These are phyloP conservation scores for Heritiera fomes DNA, from an alignment of 345 rosid species.

Conservation along the genomic window DNA sequence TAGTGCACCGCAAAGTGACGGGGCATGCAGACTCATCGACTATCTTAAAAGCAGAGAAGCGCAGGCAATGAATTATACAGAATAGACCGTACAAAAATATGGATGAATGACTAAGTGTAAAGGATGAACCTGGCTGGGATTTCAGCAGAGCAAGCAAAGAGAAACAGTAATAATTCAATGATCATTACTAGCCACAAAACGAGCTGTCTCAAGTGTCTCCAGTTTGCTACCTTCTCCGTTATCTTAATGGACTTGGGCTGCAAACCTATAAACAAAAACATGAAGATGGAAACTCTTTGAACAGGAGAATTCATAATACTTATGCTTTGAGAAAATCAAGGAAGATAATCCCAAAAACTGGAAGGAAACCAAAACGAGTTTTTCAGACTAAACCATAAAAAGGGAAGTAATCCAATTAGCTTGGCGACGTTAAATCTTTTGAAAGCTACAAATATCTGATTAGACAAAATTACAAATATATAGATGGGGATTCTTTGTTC, in stretches of 20 bases:
- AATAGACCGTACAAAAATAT: not conserved
- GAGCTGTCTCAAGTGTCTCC: not conserved
- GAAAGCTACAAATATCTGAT: no score
- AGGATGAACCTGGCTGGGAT: slow-evolving; percentile 42
- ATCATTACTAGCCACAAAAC: not conserved
- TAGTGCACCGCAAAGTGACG: no score
- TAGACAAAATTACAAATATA: no score
- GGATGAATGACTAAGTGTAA: not conserved
- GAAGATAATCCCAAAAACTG: not conserved
- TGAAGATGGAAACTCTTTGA: not conserved
- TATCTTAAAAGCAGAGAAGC: no score
- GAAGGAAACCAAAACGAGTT: not conserved
- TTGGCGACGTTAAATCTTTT: no score
- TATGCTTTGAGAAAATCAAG: not conserved
- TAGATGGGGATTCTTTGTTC: no score
- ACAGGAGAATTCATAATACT: not conserved
- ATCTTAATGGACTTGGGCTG: slow-evolving; percentile 2
- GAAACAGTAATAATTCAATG: slow-evolving; percentile 14
- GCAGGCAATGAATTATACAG: not conserved
- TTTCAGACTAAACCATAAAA: no score
- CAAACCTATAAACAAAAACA: not conserved
- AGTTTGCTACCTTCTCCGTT: slow-evolving; percentile 25
- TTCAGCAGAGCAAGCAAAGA: slow-evolving; percentile 18
- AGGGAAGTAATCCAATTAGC: no score
- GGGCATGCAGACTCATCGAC: no score